Percentiles rank a stretch among this genome's conserved stretches.
These are phyloP conservation scores for Pseudoturritis turrita DNA, from an alignment of 345 rosid species.

Conservation along the genomic window DNA sequence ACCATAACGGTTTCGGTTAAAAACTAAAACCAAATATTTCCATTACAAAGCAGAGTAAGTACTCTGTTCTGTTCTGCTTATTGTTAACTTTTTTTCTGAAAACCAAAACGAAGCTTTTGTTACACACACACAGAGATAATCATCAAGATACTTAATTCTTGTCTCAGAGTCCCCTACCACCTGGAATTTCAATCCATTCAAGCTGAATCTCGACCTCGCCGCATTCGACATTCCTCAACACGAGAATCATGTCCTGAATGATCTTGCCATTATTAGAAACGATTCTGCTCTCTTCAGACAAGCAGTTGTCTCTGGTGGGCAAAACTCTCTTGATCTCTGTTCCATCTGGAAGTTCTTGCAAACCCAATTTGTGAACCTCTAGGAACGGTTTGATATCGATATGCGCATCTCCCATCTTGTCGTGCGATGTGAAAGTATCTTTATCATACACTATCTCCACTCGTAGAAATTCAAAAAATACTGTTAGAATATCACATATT, in stretches of 20 bases:
- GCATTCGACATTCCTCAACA: constrained; percentile 47
- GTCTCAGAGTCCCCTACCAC: constrained; percentile 30
- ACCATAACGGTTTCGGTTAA: constrained; percentile 1
- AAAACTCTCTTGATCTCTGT: constrained; percentile 44
- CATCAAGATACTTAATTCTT: not conserved
- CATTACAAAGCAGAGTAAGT: constrained; percentile 14
- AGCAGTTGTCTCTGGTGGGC: constrained; percentile 44
- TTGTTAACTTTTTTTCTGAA: not conserved
- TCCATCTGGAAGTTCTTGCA: constrained; percentile 51
- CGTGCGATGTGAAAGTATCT: constrained; percentile 66
- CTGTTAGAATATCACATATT: not conserved
- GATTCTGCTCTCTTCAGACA: constrained; percentile 53
- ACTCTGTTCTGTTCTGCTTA: constrained; percentile 21
- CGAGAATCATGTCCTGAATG: constrained; percentile 52
- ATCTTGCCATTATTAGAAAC: constrained; percentile 44
- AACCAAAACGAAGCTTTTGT: not conserved
- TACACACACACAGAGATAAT: not conserved
- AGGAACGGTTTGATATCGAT: constrained; percentile 56
- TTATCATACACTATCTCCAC: constrained; percentile 68
- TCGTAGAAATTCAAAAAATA: not conserved
- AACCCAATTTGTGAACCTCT: constrained; percentile 42
- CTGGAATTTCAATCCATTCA: constrained; percentile 55
- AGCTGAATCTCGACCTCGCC: constrained; percentile 67
- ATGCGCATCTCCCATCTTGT: constrained; percentile 74
- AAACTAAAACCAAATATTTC: not conserved